phyloP scores from a whole-genome alignment of 2,329 filamentous ascomycete genomes.

The Zelopaecilomyces penicillatus region DNA sequence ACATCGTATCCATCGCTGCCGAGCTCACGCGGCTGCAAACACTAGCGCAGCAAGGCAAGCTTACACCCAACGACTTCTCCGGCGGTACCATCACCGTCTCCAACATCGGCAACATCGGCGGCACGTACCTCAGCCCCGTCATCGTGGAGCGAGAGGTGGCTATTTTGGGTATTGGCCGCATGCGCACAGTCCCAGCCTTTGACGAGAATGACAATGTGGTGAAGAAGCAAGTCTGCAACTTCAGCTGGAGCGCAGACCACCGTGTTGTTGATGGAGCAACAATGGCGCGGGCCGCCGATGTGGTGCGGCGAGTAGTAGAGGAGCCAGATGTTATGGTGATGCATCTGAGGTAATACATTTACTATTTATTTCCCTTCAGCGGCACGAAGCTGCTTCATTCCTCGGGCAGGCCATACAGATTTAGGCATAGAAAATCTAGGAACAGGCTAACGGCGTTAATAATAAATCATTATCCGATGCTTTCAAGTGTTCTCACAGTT shows the following conservation, averaged over 20 bases:
- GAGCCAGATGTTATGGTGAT: slow-evolving; percentile 82
- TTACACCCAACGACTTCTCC: slow-evolving; percentile 65
- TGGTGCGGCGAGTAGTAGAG: slow-evolving; percentile 70
- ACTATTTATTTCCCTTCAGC: too few relatives aligned
- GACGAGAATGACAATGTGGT: slow-evolving; percentile 51
- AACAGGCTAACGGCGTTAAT: too few relatives aligned
- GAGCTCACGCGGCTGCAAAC: slow-evolving; percentile 67
- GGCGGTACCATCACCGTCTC: slow-evolving; percentile 92
- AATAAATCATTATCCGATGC: too few relatives aligned
- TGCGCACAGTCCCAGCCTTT: slow-evolving; percentile 76
- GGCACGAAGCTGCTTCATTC: too few relatives aligned
- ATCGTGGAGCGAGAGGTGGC: slow-evolving; percentile 87
- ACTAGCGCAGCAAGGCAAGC: slow-evolving; percentile 65
- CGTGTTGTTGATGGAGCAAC: slow-evolving; percentile 90
- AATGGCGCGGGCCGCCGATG: slow-evolving; percentile 81
- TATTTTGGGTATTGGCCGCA: slow-evolving; percentile 80
- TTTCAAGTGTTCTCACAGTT: not conserved
- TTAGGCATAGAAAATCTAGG: too few relatives aligned
- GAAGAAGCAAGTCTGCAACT: slow-evolving; percentile 72
- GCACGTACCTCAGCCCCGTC: slow-evolving; percentile 83
- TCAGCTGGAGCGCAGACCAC: slow-evolving; percentile 96
- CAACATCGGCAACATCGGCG: slow-evolving; percentile 93
- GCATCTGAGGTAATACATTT: slow-evolving; percentile 54
- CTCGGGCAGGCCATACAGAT: too few relatives aligned
- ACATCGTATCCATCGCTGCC: slow-evolving; percentile 66